These are phyloP conservation scores for Alternaria arborescens DNA, from an alignment of 2,329 filamentous ascomycete species.

Conservation along the genomic window DNA sequence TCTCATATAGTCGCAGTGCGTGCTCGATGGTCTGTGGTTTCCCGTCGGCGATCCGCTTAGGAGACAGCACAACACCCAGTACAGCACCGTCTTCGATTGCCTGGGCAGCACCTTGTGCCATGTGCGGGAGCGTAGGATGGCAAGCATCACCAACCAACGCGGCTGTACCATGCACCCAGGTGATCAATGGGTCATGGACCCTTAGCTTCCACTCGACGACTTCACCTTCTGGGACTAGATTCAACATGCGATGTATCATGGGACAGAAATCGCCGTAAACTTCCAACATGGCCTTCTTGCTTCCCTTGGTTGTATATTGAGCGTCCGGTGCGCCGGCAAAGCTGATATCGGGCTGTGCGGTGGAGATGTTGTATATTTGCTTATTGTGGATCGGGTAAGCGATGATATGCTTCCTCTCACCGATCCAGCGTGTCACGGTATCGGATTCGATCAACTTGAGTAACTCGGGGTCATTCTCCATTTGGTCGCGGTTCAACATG, in stretches of 20 bases:
- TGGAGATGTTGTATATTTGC: constrained; percentile 72
- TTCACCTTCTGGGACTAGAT: constrained; percentile 69
- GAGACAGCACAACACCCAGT: constrained; percentile 60
- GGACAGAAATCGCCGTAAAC: constrained; percentile 70
- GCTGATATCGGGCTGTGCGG: constrained; percentile 67
- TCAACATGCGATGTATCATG: constrained; percentile 66
- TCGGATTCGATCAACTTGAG: constrained; percentile 72
- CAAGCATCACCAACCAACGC: constrained; percentile 68
- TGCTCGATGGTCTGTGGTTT: constrained; percentile 58
- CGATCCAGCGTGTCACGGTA: constrained; percentile 77
- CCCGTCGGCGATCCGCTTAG: constrained; percentile 57
- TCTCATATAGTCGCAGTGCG: constrained; percentile 65
- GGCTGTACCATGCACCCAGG: constrained; percentile 65
- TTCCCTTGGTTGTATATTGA: constrained; percentile 70
- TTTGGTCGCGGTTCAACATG: constrained; percentile 74
- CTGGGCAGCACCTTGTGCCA: constrained; percentile 71
- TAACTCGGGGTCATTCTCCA: constrained; percentile 73
- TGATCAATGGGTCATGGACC: constrained; percentile 68
- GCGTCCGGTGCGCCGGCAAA: constrained; percentile 65
- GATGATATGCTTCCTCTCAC: constrained; percentile 77
- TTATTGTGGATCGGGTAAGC: constrained; percentile 77
- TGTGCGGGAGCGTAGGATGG: constrained; percentile 70
- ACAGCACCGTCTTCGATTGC: constrained; percentile 71
- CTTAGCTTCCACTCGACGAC: constrained; percentile 73
- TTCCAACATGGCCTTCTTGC: constrained; percentile 67